A percentile compares a stretch with the other conserved stretches of the same genome.
phyloP scores from a whole-genome alignment of 169 alveolate genomes.

The Plasmodium relictum region DNA sequence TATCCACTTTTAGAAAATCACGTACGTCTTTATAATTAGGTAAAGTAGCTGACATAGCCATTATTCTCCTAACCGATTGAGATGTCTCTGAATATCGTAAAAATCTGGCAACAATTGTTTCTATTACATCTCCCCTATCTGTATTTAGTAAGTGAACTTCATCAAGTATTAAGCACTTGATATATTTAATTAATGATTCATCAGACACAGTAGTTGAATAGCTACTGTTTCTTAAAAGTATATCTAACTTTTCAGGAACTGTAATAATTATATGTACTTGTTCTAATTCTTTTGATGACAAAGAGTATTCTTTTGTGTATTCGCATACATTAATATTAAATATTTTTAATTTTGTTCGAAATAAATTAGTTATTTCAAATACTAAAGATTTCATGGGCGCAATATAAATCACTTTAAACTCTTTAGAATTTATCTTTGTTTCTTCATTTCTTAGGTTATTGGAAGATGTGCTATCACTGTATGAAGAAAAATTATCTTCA shows the following conservation, averaged over 20 bases:
- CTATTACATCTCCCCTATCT: conserved; percentile 99
- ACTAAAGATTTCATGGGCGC: conserved; percentile 99
- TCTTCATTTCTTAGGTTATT: neutral
- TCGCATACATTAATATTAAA: conserved; percentile 63
- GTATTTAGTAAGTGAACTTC: conserved; percentile 99
- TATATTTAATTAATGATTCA: conserved; percentile 90
- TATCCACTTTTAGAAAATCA: conserved; percentile 95
- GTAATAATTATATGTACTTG: conserved; percentile 98
- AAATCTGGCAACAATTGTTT: conserved; percentile 99
- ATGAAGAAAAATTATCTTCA: neutral
- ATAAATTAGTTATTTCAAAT: conserved; percentile 87
- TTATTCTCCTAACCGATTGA: conserved; percentile 85
- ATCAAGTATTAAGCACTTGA: conserved; percentile 98
- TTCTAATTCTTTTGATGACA: conserved; percentile 95
- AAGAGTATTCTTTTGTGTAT: conserved; percentile 80
- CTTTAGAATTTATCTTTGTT: conserved; percentile 80
- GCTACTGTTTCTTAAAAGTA: conserved; percentile 97
- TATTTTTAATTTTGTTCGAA: conserved; percentile 36
- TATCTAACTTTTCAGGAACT: conserved; percentile 99
- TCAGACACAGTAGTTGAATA: conserved; percentile 90
- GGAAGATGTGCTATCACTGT: neutral
- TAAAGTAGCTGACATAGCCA: conserved; percentile 99
- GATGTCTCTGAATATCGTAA: conserved; percentile 92
- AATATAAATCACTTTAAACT: conserved; percentile 97
- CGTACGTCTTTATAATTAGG: conserved; percentile 99